Base-by-base conservation (phyloP, 1,284 basidiomycete genomes). In the Cystobasidiaceae sp. region DNA sequence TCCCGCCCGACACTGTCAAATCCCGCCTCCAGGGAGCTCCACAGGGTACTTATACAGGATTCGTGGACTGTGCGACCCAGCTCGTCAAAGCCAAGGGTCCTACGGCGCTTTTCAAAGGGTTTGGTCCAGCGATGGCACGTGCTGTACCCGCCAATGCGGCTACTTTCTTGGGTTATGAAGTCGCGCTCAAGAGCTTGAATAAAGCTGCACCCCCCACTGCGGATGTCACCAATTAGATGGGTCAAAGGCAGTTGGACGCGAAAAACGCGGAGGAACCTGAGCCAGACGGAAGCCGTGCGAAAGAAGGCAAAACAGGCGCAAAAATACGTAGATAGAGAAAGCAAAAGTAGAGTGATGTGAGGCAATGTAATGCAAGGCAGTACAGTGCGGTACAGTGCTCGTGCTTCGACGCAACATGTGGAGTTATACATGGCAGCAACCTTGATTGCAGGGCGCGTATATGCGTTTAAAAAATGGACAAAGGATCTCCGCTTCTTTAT, bases 1-100 rank as follows among this genome's bases (percentile, higher is more conserved):
- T 97, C 71, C 93, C 93, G 57, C 92, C 93, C 50, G 93, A 97
- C 79, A 56, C 93, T 30, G 80, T 98, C 75, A 99, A 99, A 83
- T 97, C 93, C 41, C 84, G 96, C 67, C 82, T 97, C 55, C 96
- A 99, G 79, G 92, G 90, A n/a, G 94, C 96, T 28, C 93, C 93
- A 23, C 86, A 87, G 4, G 96, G 96, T 27, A 97, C 93, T 13
- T 99, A 98, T 80, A 86, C 85, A 50, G 93, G 96, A 41, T 85
- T 98, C 75, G 72, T 97, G 67, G 96, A 99, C 77, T 99, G 96
- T 75, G 85, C 88, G 33, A 81, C 86, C 59, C 91, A 97, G 80
- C 91, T 93, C 4, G 88, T 98, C 70, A 89, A 90, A n/a, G 82
- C 82, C 66, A 93, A 97, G 77, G 96, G 96, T 51, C 80, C 89